Evolutionary conservation across 2,329 filamentous ascomycete species (phyloP), one percentile per base, ranked within the genome.

Genomic region (Penicillium sp.): DNA sequence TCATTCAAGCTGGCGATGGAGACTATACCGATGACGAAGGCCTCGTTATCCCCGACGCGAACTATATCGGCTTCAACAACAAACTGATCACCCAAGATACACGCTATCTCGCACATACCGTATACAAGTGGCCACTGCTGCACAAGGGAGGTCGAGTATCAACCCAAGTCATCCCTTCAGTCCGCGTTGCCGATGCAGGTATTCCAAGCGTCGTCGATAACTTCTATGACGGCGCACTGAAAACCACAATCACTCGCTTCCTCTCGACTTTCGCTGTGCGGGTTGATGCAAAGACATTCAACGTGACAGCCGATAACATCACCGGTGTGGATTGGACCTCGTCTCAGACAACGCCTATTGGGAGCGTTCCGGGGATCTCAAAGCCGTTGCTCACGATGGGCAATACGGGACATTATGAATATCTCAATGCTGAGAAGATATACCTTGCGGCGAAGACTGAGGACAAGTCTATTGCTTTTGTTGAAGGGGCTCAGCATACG

Each of bases 371-470:
- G 8, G 59, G 59, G 16, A 51, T 65, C 45, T 54, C 13, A 2
- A 56, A 61, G n/a, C 61, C 61, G 0, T 38, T 60, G 14, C 46
- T 62, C 16, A 52, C 50, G 3, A 58, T 60, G 58, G 55, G 58
- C 7, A 60, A 52, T 43, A 65, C 62, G 0, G 62, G 60, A 3
- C 60, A 63, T 43, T 65, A 49, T 34, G 62, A 63, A 46, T 62
- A 60, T 18, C 43, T 64, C 29, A 63, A 62, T 31, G 55, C 55
- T 3, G 62, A 64, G 54, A 63, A 63, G 32, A 52, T 56, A 1
- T 52, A 61, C n/a, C 46, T 62, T 7, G 55, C 55, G 18, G 48
- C 61, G 8, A 50, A 42, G 2, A 57, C 56, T 3, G 57, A 57
- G 22, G 62, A 64, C 27, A 61, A 47, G 5, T 50, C 54, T 5